Evolutionary conservation across 202 grass and related monocot species (phyloP).

Genomic region (Elaeis oleifera): DNA sequence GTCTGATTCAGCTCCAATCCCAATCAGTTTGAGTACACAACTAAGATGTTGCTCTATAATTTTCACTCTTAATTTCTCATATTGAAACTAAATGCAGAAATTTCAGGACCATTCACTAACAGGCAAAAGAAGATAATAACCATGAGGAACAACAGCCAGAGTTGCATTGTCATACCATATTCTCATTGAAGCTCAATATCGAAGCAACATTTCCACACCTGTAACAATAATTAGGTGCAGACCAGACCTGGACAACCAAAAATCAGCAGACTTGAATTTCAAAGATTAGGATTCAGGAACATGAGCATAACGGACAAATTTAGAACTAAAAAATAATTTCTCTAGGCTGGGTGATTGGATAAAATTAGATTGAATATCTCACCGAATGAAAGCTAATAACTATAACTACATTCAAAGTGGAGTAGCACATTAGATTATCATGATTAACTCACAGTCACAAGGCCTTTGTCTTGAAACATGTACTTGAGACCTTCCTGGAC

Average conservation of each 20-base stretch:
- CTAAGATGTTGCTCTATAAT: no score
- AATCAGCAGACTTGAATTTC: not conserved
- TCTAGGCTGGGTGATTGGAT: no score
- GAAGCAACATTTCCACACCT: slow-evolving; percentile 98
- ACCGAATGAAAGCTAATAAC: not conserved
- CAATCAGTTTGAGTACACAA: no score
- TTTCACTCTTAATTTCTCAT: no score
- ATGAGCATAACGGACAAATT: not conserved
- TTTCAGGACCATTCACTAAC: not conserved
- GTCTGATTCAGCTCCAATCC: no score
- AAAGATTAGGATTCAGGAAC: not conserved
- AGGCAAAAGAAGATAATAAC: not conserved
- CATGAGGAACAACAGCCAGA: no score
- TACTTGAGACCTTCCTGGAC: slow-evolving; percentile 26
- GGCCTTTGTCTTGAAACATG: slow-evolving; percentile 93
- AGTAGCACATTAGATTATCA: no score
- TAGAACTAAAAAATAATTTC: no score
- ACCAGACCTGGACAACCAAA: slow-evolving; percentile 69
- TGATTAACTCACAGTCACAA: slow-evolving; percentile 77
- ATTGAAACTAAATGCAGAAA: no score
- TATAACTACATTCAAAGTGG: not conserved
- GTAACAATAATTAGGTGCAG: slow-evolving; percentile 98
- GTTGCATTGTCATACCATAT: slow-evolving; percentile 51
- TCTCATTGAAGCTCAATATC: slow-evolving; percentile 92
- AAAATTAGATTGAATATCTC: not conserved